Evolutionary conservation across 139 green algal species (phyloP).

Genomic region (Tetraselmis striata): DNA sequence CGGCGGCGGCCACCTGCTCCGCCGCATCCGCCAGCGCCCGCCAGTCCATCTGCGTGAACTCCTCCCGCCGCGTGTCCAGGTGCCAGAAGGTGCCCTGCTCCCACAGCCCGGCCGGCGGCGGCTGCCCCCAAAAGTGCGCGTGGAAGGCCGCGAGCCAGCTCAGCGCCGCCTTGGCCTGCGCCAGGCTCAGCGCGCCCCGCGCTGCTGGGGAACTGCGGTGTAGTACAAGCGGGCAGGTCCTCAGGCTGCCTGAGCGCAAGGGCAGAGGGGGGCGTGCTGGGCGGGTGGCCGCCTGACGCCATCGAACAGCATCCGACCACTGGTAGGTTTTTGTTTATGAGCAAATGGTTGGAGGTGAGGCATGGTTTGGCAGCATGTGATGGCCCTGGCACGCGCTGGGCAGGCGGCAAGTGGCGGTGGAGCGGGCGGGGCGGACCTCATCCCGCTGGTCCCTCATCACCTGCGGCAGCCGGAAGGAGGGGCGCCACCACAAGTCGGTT

Average conservation of each 20-base stretch:
- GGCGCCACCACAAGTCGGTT: no score
- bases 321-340: no score
- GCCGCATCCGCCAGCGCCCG: background rate
- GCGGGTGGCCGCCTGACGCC: no score
- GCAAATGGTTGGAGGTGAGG: no score
- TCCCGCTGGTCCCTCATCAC: background rate
- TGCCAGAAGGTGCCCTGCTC: slow-evolving; percentile 38
- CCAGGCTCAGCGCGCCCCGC: slow-evolving; percentile 9
- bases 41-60: slow-evolving; percentile 27
- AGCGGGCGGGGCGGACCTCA: no score
- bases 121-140: slow-evolving; percentile 26
- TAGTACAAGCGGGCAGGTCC: no score
- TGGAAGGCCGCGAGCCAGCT: slow-evolving; percentile 40
- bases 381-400: no score
- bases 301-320: no score
- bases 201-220: background rate
- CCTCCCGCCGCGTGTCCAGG: slow-evolving; percentile 39
- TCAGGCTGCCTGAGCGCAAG: no score
- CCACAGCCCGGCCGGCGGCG: slow-evolving; percentile 11
- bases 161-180: slow-evolving; percentile 25
- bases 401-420: no score
- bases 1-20: background rate
- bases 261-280: no score
- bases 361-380: no score
- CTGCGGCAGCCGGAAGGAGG: background rate